Conservation (phyloP, 805 yeast genomes). For the Priceomyces castillae region DNA sequence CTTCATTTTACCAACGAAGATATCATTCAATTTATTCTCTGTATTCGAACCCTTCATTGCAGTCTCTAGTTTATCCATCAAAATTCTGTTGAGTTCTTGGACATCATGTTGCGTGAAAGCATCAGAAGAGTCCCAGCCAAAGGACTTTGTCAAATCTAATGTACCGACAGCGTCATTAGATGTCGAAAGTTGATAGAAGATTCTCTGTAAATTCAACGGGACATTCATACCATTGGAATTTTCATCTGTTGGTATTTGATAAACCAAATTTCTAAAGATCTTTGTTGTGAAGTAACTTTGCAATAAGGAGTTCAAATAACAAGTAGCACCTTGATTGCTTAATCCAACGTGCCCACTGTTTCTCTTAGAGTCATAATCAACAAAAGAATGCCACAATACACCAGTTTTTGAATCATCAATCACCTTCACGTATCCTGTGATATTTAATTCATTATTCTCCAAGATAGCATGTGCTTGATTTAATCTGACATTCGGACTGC, state of each 20-base stretch:
- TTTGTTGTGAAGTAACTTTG: conserved; percentile 90
- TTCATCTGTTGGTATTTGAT: conserved; percentile 78
- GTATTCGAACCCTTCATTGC: conserved; percentile 88
- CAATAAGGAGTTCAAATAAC: conserved; percentile 87
- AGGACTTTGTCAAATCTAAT: conserved; percentile 78
- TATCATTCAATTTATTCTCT: conserved; percentile 54
- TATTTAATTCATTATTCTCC: conserved; percentile 56
- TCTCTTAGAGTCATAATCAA: conserved; percentile 80
- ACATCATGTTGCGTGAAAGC: conserved; percentile 98
- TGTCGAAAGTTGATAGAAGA: conserved; percentile 75
- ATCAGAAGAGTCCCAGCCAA: conserved; percentile 96
- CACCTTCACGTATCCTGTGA: conserved; percentile 74
- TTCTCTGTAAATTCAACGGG: conserved; percentile 80
- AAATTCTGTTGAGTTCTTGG: conserved; percentile 89
- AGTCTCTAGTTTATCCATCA: conserved; percentile 90
- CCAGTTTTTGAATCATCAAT: conserved; percentile 87
- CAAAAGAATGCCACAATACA: conserved; percentile 86
- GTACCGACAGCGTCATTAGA: conserved; percentile 81
- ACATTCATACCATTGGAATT: conserved; percentile 52
- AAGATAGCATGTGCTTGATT: conserved; percentile 37
- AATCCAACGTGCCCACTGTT: conserved; percentile 91
- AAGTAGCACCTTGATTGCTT: conserved; percentile 96
- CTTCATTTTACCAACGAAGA: conserved; percentile 96
- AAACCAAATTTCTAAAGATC: conserved; percentile 78
- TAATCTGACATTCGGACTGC: conserved; percentile 10